A percentile compares a stretch with the other conserved stretches of the same genome.
Conservation (phyloP, 768 basidiomycete species). For the Clitopilus hobsonii region DNA sequence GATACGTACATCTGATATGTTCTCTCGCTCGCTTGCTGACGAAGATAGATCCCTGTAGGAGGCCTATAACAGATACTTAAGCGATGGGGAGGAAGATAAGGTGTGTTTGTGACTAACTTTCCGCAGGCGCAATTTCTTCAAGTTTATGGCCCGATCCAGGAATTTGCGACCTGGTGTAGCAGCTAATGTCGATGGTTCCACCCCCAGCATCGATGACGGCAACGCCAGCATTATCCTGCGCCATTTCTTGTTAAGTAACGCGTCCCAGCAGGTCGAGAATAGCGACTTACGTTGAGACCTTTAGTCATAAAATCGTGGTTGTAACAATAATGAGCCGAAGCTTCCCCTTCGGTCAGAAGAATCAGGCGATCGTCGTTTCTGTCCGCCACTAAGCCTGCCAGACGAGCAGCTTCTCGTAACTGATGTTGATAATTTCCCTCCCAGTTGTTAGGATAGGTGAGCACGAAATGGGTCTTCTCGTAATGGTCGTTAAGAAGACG, state of each 20-base stretch:
- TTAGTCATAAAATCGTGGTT: conserved; percentile 31
- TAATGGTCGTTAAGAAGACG: conserved; percentile 32
- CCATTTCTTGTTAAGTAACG: background rate
- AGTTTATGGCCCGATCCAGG: conserved; percentile 17
- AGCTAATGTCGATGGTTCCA: conserved; percentile 43
- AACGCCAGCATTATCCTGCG: conserved; percentile 22
- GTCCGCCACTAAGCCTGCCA: conserved; percentile 38
- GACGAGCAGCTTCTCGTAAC: conserved; percentile 41
- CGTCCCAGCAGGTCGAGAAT: background rate
- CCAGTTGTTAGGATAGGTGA: conserved; percentile 58
- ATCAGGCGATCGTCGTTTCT: conserved; percentile 31
- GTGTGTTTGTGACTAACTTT: conserved; percentile 28
- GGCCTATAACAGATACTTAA: conserved; percentile 19
- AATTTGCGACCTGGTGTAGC: conserved; percentile 28
- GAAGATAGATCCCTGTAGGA: conserved; percentile 35
- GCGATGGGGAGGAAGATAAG: background rate
- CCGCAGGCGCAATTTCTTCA: conserved; percentile 33
- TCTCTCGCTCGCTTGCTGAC: conserved; percentile 28
- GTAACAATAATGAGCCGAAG: conserved; percentile 44
- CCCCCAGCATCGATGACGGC: conserved; percentile 45
- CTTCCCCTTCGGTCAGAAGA: conserved; percentile 57
- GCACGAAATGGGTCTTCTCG: conserved; percentile 36
- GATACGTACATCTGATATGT: conserved; percentile 25
- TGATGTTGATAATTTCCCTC: conserved; percentile 45
- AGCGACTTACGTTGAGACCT: conserved; percentile 20